phyloP scores from a whole-genome alignment of 352 stramenopile species.

The Phytophthora hibernalis region DNA sequence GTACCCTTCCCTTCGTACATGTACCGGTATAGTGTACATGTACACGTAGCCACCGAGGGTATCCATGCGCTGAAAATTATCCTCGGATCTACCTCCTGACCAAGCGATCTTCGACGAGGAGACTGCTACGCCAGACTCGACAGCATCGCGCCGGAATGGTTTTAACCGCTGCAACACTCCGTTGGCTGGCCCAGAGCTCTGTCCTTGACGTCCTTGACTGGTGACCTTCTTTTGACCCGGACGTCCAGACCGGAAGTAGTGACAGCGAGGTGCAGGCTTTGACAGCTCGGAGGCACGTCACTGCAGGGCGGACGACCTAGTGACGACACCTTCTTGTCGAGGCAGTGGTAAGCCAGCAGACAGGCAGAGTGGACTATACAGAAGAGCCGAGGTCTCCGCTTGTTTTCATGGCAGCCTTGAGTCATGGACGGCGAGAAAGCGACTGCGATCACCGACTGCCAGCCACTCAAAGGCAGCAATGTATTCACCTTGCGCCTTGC shows the following conservation, averaged over 20 bases:
- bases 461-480: constrained; percentile 1
- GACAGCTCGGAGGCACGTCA: constrained; percentile 24
- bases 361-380: constrained; percentile 32
- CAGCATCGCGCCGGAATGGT: constrained; percentile 9
- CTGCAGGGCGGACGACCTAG: constrained; percentile 16
- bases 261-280: neutral
- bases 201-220: too few species aligned
- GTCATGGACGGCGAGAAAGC: constrained; percentile 31
- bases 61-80: constrained; percentile 15
- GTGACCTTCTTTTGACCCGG: neutral
- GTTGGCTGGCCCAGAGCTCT: neutral
- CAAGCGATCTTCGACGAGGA: neutral
- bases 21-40: too few species aligned
- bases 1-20: too few species aligned
- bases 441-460: constrained; percentile 2
- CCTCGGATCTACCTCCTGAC: constrained; percentile 8
- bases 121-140: constrained; percentile 5
- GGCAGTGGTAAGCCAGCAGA: constrained; percentile 27
- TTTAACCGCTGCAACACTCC: constrained; percentile 5
- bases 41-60: neutral
- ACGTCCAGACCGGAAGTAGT: constrained; percentile 4
- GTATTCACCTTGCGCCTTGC: constrained; percentile 1
- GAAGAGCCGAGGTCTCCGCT: constrained; percentile 23
- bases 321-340: constrained; percentile 21
- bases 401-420: constrained; percentile 14